These are phyloP conservation scores for Pythium sp. DNA, from an alignment of 352 stramenopile genomes.

Conservation along the genomic window DNA sequence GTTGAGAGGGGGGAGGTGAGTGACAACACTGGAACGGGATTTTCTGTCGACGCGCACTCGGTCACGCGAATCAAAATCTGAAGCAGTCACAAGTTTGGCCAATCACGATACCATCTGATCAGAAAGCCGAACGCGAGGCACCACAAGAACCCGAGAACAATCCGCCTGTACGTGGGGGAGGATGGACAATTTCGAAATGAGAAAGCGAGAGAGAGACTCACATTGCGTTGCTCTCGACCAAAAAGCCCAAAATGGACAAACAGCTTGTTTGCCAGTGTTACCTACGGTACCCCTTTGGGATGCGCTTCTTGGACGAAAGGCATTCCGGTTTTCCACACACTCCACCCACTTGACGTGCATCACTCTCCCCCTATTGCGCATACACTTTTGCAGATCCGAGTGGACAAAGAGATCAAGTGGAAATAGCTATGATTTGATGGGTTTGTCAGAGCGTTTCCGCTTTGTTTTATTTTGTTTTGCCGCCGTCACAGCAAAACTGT, in stretches of 20 bases:
- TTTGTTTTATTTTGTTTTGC: background rate
- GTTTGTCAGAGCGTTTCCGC: background rate
- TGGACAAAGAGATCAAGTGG: background rate
- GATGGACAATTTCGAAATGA: background rate
- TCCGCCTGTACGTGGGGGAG: background rate
- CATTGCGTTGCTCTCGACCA: background rate
- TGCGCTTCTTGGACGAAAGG: background rate
- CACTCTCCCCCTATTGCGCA: conserved; percentile 1
- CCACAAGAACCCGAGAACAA: conserved; percentile 7
- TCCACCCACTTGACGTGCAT: background rate
- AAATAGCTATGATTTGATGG: background rate
- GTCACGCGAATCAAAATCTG: conserved; percentile 17
- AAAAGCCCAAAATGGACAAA: too few species aligned
- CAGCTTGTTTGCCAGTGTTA: background rate
- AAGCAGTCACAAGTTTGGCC: conserved; percentile 12
- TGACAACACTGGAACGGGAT: conserved; percentile 11
- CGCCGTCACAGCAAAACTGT: background rate
- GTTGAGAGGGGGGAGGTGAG: conserved; percentile 6
- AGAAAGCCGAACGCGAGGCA: background rate
- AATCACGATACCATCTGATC: conserved; percentile 10
- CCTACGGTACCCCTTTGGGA: conserved; percentile 1
- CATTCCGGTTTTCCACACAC: conserved; percentile 7
- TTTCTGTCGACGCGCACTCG: conserved; percentile 13
- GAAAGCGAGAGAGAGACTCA: background rate
- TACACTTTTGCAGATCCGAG: background rate